Evolutionary conservation across 805 yeast species (phyloP).

Genomic region (Ogataea parapolymorpha): DNA sequence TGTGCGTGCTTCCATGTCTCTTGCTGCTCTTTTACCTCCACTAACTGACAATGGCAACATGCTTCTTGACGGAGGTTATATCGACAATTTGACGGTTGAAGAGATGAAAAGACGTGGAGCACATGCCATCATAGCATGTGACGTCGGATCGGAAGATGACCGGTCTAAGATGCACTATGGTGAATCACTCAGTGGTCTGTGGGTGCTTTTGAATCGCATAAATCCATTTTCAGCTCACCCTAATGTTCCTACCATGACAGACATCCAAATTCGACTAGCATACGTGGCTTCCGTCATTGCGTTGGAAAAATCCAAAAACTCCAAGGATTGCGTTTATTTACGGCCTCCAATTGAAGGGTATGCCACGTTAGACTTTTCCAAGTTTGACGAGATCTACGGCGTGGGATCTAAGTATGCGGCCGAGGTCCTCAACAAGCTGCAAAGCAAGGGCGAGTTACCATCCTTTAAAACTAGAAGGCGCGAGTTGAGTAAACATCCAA

Average conservation of each 20-base stretch:
- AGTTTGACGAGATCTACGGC: constrained; percentile 82
- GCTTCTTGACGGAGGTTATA: constrained; percentile 94
- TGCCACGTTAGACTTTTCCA: constrained; percentile 89
- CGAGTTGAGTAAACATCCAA: constrained; percentile 28
- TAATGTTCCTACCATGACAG: constrained; percentile 90
- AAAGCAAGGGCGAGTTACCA: constrained; percentile 54
- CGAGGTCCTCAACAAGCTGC: constrained; percentile 49
- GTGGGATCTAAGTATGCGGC: constrained; percentile 79
- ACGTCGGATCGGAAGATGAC: constrained; percentile 94
- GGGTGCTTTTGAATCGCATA: constrained; percentile 85
- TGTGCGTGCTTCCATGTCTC: constrained; percentile 92
- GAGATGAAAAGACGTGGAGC: constrained; percentile 94
- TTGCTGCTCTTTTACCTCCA: constrained; percentile 91
- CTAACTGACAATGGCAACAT: constrained; percentile 85
- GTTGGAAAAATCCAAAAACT: constrained; percentile 76
- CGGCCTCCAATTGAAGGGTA: constrained; percentile 93
- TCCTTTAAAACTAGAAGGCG: constrained; percentile 51
- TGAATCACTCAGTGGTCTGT: constrained; percentile 85
- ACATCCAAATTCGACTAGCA: constrained; percentile 87
- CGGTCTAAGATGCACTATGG: constrained; percentile 88
- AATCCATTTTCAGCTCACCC: constrained; percentile 88
- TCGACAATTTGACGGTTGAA: constrained; percentile 86
- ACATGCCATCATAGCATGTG: constrained; percentile 82
- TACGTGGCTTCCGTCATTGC: constrained; percentile 96
- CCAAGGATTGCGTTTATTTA: constrained; percentile 81